Evolutionary conservation across 805 yeast species (phyloP).

Genomic region (Candida maesae): DNA sequence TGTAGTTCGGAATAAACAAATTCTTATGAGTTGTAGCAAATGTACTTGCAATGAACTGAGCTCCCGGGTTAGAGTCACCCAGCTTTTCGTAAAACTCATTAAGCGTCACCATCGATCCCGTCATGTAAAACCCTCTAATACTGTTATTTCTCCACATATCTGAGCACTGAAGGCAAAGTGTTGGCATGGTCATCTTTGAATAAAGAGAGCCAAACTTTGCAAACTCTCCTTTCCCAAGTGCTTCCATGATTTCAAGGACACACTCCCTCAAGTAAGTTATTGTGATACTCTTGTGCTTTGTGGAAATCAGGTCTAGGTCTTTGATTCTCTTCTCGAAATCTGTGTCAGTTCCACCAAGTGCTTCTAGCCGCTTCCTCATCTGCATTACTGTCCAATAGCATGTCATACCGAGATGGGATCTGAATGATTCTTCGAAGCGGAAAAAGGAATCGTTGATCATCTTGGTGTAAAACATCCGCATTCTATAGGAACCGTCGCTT

Average conservation of each 20-base stretch:
- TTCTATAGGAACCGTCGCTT: background rate
- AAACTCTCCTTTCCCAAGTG: conserved; percentile 9
- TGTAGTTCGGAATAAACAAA: conserved; percentile 22
- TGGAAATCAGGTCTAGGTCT: conserved; percentile 2
- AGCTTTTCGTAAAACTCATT: conserved; percentile 15
- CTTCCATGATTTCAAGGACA: conserved; percentile 13
- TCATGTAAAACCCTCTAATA: conserved; percentile 13
- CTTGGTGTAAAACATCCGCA: conserved; percentile 12
- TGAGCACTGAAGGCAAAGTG: conserved; percentile 15
- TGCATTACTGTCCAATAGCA: conserved; percentile 20
- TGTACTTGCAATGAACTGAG: conserved; percentile 13
- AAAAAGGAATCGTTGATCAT: conserved; percentile 13
- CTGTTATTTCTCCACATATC: conserved; percentile 13
- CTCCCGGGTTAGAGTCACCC: conserved; percentile 16
- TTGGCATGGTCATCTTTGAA: conserved; percentile 9
- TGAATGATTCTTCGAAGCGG: conserved; percentile 6
- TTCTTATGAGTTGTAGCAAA: conserved; percentile 6
- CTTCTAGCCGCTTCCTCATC: conserved; percentile 12
- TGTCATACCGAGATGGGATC: conserved; percentile 8
- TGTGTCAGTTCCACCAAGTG: conserved; percentile 3
- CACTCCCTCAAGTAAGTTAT: conserved; percentile 10
- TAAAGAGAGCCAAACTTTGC: conserved; percentile 6
- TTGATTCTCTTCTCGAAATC: conserved; percentile 3
- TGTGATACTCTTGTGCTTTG: conserved; percentile 7
- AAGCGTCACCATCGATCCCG: conserved; percentile 18